These are phyloP conservation scores for Circinella umbellata DNA, from an alignment of 371 early-diverging fungal genomes.

Conservation along the genomic window DNA sequence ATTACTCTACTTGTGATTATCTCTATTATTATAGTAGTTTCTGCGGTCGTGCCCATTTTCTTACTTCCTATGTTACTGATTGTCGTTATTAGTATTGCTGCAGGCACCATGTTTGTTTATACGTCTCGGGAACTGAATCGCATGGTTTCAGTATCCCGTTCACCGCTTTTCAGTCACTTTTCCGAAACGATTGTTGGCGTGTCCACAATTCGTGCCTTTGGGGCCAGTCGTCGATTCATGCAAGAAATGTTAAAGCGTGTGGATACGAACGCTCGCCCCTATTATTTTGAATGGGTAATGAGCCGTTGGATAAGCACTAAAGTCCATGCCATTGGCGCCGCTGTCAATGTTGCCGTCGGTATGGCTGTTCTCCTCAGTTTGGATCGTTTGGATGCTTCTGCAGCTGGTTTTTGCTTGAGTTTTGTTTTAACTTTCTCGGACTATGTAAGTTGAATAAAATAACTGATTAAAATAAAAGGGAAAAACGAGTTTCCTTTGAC, in stretches of 20 bases:
- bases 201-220: slow-evolving; percentile 83
- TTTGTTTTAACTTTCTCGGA: slow-evolving; percentile 76
- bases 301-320: slow-evolving; percentile 87
- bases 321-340: slow-evolving; percentile 66
- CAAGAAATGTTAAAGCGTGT: slow-evolving; percentile 56
- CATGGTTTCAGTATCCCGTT: slow-evolving; percentile 75
- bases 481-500: too few relatives aligned
- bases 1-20: slow-evolving; percentile 56
- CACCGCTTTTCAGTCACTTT: slow-evolving; percentile 81
- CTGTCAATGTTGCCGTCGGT: slow-evolving; percentile 65
- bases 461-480: too few relatives aligned
- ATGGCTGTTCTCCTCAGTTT: slow-evolving; percentile 47
- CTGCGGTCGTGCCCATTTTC: slow-evolving; percentile 65
- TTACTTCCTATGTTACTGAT: slow-evolving; percentile 45
- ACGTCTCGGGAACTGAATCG: slow-evolving; percentile 82
- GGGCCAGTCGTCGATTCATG: slow-evolving; percentile 62
- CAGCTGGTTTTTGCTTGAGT: slow-evolving; percentile 78
- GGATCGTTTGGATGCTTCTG: slow-evolving; percentile 63
- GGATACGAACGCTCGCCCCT: slow-evolving; percentile 72
- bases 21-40: slow-evolving; percentile 66
- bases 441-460: slow-evolving; percentile 33
- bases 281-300: slow-evolving; percentile 73
- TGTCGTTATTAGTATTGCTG: slow-evolving; percentile 48
- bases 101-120: slow-evolving; percentile 68
- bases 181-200: slow-evolving; percentile 71